phyloP scores from a whole-genome alignment of 768 basidiomycete genomes.

The Russula ochroleuca region DNA sequence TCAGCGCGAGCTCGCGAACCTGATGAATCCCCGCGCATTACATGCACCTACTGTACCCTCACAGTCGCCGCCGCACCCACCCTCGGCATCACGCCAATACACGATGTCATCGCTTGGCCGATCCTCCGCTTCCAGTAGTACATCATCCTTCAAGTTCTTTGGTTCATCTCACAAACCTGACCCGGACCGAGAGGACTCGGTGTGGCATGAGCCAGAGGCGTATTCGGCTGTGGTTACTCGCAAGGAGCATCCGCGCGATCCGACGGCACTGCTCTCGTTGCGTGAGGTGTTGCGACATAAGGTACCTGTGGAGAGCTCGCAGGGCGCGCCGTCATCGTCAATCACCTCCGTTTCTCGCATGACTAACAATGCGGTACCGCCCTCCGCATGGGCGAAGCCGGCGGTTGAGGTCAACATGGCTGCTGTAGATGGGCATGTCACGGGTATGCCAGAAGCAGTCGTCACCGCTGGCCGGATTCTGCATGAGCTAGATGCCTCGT shows the following conservation, averaged over 20 bases:
- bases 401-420: slow-evolving; percentile 52
- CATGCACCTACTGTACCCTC: not conserved
- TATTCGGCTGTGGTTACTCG: slow-evolving; percentile 57
- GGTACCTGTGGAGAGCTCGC: slow-evolving; percentile 37
- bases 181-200: slow-evolving; percentile 53
- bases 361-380: slow-evolving; percentile 28
- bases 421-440: slow-evolving; percentile 49
- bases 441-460: slow-evolving; percentile 35
- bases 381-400: slow-evolving; percentile 53
- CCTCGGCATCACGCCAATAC: slow-evolving; percentile 14
- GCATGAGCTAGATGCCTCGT: slow-evolving; percentile 40
- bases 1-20: slow-evolving; percentile 38
- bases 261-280: slow-evolving; percentile 52
- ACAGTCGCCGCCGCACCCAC: not conserved
- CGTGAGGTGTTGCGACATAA: slow-evolving; percentile 60
- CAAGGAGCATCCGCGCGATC: slow-evolving; percentile 61
- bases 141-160: slow-evolving; percentile 49
- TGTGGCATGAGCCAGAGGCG: slow-evolving; percentile 59
- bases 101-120: slow-evolving; percentile 28
- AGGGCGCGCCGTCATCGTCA: slow-evolving; percentile 29
- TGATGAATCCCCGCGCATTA: slow-evolving; percentile 23
- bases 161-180: slow-evolving; percentile 45
- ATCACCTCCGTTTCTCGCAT: slow-evolving; percentile 25
- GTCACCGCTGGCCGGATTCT: slow-evolving; percentile 45
- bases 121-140: slow-evolving; percentile 30